Conservation (phyloP, 371 early-diverging fungal species). For the Catenaria anguillulae region DNA sequence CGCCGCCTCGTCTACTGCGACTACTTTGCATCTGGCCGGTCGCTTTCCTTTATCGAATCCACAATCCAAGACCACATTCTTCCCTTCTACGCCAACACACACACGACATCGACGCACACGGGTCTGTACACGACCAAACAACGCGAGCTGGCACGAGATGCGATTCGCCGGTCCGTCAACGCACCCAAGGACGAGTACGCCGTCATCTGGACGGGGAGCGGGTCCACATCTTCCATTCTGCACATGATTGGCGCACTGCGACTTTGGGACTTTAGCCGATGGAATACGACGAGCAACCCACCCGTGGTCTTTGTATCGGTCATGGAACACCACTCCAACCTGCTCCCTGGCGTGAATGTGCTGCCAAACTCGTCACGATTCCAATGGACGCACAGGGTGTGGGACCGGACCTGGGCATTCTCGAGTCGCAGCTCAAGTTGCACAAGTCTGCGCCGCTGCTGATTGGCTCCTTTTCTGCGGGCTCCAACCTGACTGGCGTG, state of each 20-base stretch:
- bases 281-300: not conserved
- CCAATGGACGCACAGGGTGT: not conserved
- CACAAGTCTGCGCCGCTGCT: not conserved
- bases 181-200: not conserved
- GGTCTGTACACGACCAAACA: not conserved
- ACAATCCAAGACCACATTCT: constrained; percentile 1
- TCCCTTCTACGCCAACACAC: constrained; percentile 12
- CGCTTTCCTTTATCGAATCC: constrained; percentile 10
- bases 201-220: not conserved
- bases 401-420: not conserved
- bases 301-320: not conserved
- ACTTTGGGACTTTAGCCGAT: not conserved
- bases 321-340: not conserved
- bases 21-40: constrained; percentile 10
- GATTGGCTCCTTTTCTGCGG: constrained; percentile 12
- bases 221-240: not conserved
- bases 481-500: constrained; percentile 11
- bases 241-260: not conserved
- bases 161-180: not conserved
- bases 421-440: not conserved
- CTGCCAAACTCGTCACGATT: not conserved
- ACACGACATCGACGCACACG: constrained; percentile 6
- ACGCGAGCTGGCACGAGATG: not conserved
- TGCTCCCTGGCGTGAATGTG: not conserved
- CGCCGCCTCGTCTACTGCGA: constrained; percentile 9